Evolutionary conservation across 257 asterid genomes (phyloP), one percentile per base, ranked within the genome.

Genomic region (Haberlea rhodopensis): DNA sequence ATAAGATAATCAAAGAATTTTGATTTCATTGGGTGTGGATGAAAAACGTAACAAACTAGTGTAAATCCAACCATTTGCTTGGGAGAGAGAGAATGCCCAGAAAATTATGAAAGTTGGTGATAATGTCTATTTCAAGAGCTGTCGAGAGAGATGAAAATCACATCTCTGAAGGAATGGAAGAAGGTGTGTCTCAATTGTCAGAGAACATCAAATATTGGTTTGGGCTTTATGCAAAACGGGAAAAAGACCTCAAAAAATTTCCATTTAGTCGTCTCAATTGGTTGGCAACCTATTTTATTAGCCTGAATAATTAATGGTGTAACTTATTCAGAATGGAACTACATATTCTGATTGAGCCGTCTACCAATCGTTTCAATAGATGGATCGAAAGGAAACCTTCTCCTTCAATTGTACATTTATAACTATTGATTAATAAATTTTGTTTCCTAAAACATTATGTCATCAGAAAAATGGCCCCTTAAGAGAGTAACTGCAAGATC

Each of bases 181-280:
- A 37, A 37, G 46, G 46, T 37, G 5, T 37, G n/a, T 37, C n/a
- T 37, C 46, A 37, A 37, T 37, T 10, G 46, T 37, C n/a, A n/a
- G n/a, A n/a, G n/a, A n/a, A n/a, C n/a, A n/a, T n/a, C 99, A 69
- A 87, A 92, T 71, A 92, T 95, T 11, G 13, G 43, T 16, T 37
- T 37, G n/a, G n/a, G 11, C n/a, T 37, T 37, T 37, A n/a, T 10
- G 46, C 46, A 37, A 4, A 37, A 34, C 15, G 2, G 5, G 5
- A 37, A 10, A 37, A 34, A 37, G n/a, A 37, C 46, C n/a, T 10
- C 99, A 89, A 37, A 37, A 34, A 29, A 10, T 0, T n/a, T 37
- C n/a, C 5, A 37, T 37, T 5, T 11, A 37, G n/a, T 11, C 46
- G 11, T 11, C 7, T 37, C 11, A 10, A 11, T 2, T 11, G 2